Conservation (phyloP, 1,139 yeast species). For the Lodderomyces metapsilosis region DNA sequence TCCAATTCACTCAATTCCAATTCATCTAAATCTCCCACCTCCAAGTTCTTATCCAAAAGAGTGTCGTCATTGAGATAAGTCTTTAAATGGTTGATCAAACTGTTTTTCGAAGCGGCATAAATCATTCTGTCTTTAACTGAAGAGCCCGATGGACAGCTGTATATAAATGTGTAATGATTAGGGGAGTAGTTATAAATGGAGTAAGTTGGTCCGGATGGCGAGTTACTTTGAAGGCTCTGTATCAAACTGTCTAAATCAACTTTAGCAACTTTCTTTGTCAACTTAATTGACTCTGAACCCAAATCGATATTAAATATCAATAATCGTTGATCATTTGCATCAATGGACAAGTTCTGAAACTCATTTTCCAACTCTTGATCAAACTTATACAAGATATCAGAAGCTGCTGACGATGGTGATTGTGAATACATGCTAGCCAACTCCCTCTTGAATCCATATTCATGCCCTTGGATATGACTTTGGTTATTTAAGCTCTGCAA, state of each 20-base stretch:
- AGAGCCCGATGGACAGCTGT: conserved; percentile 88
- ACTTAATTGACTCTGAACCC: conserved; percentile 25
- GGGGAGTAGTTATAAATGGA: conserved; percentile 48
- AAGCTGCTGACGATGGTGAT: too few species aligned
- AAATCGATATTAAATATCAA: conserved; percentile 35
- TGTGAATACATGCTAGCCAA: conserved; percentile 34
- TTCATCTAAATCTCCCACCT: conserved; percentile 70
- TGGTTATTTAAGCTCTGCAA: conserved; percentile 43
- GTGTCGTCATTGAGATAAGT: conserved; percentile 22
- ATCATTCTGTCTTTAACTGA: conserved; percentile 90
- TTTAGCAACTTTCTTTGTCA: conserved; percentile 12
- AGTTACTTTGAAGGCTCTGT: conserved; percentile 16
- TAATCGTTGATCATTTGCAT: conserved; percentile 18
- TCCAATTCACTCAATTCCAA: conserved; percentile 45
- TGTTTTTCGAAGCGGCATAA: conserved; percentile 80
- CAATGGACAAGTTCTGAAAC: conserved; percentile 19
- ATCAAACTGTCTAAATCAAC: conserved; percentile 24
- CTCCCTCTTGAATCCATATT: conserved; percentile 23
- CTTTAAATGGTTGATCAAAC: conserved; percentile 55
- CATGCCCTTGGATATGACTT: conserved; percentile 1
- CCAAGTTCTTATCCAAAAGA: conserved; percentile 42
- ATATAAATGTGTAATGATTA: conserved; percentile 54
- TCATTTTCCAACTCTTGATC: conserved; percentile 23
- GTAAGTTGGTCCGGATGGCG: conserved; percentile 43
- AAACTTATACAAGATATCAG: conserved; percentile 29